Evolutionary conservation across 768 basidiomycete species (phyloP).

Genomic region (Neoboletus magnificus): DNA sequence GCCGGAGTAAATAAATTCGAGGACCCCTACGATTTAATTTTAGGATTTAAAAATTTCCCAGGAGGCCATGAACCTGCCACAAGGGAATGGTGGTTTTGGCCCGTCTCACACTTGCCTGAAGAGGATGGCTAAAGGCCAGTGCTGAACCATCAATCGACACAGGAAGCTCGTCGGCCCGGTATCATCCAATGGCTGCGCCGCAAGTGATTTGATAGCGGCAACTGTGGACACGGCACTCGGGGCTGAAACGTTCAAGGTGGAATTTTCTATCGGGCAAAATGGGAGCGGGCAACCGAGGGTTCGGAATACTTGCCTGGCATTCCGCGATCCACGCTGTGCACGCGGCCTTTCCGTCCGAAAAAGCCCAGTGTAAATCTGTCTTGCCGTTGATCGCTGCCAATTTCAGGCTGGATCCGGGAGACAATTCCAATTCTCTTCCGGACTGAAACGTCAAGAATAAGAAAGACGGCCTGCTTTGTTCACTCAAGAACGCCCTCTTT

Average conservation of each 20-base stretch:
- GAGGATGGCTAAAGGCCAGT: neutral
- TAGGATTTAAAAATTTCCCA: too few relatives aligned
- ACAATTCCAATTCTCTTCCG: constrained; percentile 10
- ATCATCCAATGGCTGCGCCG: neutral
- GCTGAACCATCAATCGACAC: neutral
- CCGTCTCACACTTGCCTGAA: neutral
- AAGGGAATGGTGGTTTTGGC: neutral
- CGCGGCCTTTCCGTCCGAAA: neutral
- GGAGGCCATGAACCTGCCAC: too few relatives aligned
- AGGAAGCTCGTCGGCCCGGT: neutral
- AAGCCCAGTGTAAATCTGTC: neutral
- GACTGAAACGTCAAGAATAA: constrained; percentile 14
- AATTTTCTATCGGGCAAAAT: neutral
- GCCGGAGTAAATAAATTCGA: too few relatives aligned
- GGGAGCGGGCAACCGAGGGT: neutral
- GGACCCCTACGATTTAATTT: too few relatives aligned
- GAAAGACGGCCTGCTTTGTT: neutral
- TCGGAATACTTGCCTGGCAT: neutral
- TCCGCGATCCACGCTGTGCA: neutral
- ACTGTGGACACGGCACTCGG: neutral
- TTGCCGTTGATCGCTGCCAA: neutral
- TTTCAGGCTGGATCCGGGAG: constrained; percentile 12
- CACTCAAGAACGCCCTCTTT: neutral
- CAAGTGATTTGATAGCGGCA: neutral
- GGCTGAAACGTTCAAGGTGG: neutral